A percentile compares a stretch with the other conserved stretches of the same genome.
These are phyloP conservation scores for Diaporthe eres DNA, from an alignment of 2,329 filamentous ascomycete genomes.

Conservation along the genomic window DNA sequence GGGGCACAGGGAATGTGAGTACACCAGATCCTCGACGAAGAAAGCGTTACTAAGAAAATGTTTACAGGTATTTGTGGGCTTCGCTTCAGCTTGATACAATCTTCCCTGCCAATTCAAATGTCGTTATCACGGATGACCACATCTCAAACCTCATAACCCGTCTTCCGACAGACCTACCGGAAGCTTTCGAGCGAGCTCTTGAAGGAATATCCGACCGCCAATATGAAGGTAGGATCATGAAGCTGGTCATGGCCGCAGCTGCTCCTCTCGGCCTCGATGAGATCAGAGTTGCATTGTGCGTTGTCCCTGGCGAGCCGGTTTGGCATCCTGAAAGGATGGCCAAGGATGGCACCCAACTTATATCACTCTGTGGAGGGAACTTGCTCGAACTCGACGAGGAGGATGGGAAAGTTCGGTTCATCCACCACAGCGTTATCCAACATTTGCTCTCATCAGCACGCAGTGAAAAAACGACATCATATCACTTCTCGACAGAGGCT, in stretches of 20 bases:
- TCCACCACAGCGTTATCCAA: constrained; percentile 34
- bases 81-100: constrained; percentile 24
- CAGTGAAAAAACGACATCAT: not conserved
- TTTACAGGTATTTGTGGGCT: constrained; percentile 15
- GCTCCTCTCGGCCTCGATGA: constrained; percentile 16
- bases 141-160: not conserved
- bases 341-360: not conserved
- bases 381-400: constrained; percentile 34
- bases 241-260: not conserved
- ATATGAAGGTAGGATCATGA: constrained; percentile 27
- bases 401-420: constrained; percentile 28
- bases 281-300: constrained; percentile 20
- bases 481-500: constrained; percentile 14
- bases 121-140: not conserved
- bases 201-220: not conserved
- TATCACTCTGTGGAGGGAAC: constrained; percentile 26
- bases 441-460: not conserved
- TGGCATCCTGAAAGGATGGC: constrained; percentile 16
- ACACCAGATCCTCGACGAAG: fast-evolving
- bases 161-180: constrained; percentile 24
- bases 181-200: constrained; percentile 29
- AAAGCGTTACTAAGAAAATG: not conserved
- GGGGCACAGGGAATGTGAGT: constrained; percentile 23
- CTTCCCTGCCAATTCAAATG: not conserved
- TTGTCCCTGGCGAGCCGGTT: not conserved